These are phyloP conservation scores for Penicillium crustosum DNA, from an alignment of 2,329 filamentous ascomycete species.

Conservation along the genomic window DNA sequence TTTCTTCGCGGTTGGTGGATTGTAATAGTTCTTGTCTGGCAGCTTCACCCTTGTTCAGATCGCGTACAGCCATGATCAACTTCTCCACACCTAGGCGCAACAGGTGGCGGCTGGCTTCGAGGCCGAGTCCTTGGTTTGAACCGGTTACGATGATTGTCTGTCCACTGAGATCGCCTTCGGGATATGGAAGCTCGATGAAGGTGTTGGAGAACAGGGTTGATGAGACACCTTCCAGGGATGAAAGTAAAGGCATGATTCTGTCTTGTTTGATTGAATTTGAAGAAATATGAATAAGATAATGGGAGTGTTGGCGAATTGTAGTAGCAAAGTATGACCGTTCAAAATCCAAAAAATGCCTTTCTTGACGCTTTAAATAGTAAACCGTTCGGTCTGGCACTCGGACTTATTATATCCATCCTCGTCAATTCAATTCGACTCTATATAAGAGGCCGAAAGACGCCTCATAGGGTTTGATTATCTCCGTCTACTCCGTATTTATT, in stretches of 20 bases:
- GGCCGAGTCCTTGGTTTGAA: slow-evolving; percentile 29
- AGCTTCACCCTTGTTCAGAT: slow-evolving; percentile 7
- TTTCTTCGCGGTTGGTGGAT: slow-evolving; percentile 4
- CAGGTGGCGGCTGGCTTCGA: slow-evolving; percentile 11
- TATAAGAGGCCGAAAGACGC: background rate
- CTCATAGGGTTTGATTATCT: background rate
- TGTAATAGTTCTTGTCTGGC: slow-evolving; percentile 7
- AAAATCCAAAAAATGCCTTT: background rate
- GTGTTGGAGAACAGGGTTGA: slow-evolving; percentile 7
- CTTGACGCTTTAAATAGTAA: background rate
- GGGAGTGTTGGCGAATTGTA: background rate
- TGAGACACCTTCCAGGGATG: slow-evolving; percentile 2
- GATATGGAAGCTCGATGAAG: slow-evolving; percentile 16
- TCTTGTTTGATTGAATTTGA: background rate
- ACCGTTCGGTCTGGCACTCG: background rate
- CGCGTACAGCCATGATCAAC: slow-evolving; percentile 13
- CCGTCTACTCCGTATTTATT: background rate
- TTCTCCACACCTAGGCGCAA: slow-evolving; percentile 5
- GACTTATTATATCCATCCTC: background rate
- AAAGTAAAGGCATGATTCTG: background rate
- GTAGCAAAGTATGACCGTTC: background rate
- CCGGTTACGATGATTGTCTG: slow-evolving; percentile 51
- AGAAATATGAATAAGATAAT: background rate
- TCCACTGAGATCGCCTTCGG: slow-evolving; percentile 5
- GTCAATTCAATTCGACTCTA: background rate